Conservation (phyloP, 768 basidiomycete genomes). For the Xerocomus spinulosus region DNA sequence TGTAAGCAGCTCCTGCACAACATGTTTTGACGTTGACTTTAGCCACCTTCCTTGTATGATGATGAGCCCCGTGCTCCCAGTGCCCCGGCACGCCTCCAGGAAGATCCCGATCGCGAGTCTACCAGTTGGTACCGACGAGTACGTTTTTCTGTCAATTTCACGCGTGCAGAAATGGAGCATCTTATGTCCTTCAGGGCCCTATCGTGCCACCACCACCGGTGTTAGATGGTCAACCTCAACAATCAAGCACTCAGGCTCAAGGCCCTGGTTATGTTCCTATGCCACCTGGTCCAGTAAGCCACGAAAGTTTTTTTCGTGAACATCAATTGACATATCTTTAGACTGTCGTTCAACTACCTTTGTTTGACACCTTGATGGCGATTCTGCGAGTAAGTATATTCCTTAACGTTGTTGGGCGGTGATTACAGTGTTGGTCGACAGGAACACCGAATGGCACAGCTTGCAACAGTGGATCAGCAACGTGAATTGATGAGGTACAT, state of each 20-base stretch:
- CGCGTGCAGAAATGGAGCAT: not conserved
- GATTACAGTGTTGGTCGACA: conserved; percentile 26
- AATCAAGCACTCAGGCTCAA: conserved; percentile 19
- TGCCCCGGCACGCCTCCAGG: conserved; percentile 21
- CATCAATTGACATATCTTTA: conserved; percentile 23
- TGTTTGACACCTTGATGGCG: conserved; percentile 67
- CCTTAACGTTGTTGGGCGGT: conserved; percentile 1
- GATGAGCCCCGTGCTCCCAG: conserved; percentile 17
- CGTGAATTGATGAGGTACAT: conserved; percentile 79
- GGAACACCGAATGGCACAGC: conserved; percentile 74
- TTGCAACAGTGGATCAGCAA: conserved; percentile 74
- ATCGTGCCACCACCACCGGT: conserved; percentile 25
- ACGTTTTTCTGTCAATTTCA: not conserved
- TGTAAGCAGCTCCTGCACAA: not conserved
- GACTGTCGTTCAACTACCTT: conserved; percentile 59
- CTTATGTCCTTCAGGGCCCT: conserved; percentile 11
- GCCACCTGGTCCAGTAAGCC: conserved; percentile 53
- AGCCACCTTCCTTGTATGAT: conserved; percentile 22
- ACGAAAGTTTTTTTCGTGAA: not conserved
- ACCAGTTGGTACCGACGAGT: conserved; percentile 27
- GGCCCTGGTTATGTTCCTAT: conserved; percentile 39
- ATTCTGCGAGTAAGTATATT: conserved; percentile 52
- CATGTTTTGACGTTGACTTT: conserved; percentile 3
- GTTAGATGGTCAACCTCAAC: conserved; percentile 16
- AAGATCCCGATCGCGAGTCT: conserved; percentile 13